These are phyloP conservation scores for Candida coquimbonensis DNA, from an alignment of 805 yeast genomes.

Conservation along the genomic window DNA sequence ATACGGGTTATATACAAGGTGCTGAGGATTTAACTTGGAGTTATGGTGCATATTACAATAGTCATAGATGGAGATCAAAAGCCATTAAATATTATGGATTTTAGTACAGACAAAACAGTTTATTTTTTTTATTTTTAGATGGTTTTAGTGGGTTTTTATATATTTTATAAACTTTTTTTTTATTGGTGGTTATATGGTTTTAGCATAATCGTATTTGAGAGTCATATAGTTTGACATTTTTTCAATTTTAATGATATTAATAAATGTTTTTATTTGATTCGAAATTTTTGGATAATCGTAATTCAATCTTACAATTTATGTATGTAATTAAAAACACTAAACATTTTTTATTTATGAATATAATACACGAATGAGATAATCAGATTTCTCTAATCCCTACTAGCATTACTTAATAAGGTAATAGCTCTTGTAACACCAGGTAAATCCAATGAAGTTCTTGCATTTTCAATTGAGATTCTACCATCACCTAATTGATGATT, in stretches of 20 bases:
- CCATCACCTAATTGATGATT: constrained; percentile 30
- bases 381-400: not conserved
- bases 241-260: no score
- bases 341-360: not conserved
- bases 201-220: no score
- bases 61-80: constrained; percentile 55
- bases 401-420: constrained; percentile 21
- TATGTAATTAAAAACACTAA: no score
- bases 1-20: constrained; percentile 81
- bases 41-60: constrained; percentile 68
- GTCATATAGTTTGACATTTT: no score
- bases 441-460: constrained; percentile 33
- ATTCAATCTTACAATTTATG: no score
- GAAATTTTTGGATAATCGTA: no score
- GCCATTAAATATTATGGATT: constrained; percentile 24
- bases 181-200: no score
- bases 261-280: no score
- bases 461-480: constrained; percentile 32
- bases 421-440: constrained; percentile 36
- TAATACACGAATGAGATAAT: not conserved
- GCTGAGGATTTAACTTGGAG: constrained; percentile 90
- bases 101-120: not conserved
- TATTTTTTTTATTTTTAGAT: not conserved
- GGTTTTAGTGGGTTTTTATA: no score
- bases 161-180: no score